These are phyloP conservation scores for Penicillium goetzii DNA, from an alignment of 495 filamentous ascomycete species.

Conservation along the genomic window DNA sequence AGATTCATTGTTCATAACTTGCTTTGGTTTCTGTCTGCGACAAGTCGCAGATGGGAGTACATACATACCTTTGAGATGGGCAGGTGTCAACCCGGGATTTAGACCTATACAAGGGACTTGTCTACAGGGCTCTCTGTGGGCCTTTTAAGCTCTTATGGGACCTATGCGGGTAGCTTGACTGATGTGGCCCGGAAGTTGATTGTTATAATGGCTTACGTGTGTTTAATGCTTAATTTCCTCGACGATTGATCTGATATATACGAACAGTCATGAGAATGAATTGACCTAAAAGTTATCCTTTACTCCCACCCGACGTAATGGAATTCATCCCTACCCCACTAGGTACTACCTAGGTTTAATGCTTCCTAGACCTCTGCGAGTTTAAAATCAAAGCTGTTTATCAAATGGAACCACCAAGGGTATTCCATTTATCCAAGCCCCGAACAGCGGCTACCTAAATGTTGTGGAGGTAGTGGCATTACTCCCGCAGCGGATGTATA, in stretches of 20 bases:
- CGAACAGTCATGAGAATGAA: conserved; percentile 4
- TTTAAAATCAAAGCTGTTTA: too few species aligned
- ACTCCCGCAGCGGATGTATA: too few species aligned
- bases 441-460: too few species aligned
- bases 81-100: not conserved
- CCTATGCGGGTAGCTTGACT: not conserved
- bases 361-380: too few species aligned
- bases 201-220: not conserved
- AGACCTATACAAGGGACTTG: not conserved
- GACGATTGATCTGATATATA: conserved; percentile 6
- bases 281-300: not conserved
- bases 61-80: not conserved
- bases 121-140: not conserved
- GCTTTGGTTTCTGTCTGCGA: not conserved
- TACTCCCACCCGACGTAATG: not conserved
- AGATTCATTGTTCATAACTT: not conserved
- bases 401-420: too few species aligned
- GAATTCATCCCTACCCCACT: too few species aligned
- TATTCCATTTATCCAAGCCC: too few species aligned
- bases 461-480: too few species aligned
- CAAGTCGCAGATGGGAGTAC: not conserved
- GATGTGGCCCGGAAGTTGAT: not conserved
- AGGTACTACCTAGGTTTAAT: too few species aligned
- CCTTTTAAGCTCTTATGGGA: not conserved
- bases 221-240: conserved; percentile 6